Base-by-base conservation (phyloP, 345 rosid species). In the Brassica rapa region DNA sequence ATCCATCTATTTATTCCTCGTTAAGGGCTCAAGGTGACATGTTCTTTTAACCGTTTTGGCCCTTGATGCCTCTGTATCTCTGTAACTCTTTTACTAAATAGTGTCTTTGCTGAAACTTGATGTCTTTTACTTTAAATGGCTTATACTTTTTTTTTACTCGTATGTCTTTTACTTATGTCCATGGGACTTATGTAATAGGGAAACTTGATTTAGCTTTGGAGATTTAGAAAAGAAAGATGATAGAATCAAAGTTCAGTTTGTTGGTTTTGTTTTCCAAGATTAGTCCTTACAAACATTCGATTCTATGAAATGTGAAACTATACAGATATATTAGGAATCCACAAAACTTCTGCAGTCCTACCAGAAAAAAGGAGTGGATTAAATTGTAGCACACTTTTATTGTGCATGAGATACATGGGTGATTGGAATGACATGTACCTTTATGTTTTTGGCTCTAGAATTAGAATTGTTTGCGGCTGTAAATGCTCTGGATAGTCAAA, bases 41-140 rank as follows among this genome's bases (percentile, higher is more conserved):
- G 55, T 60, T 78, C 64, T 59, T 72, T 78, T 72, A 14, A 74
- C 25, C 11, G 25, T 49, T 62, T 57, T 73, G 75, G 70, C 60
- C 78, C 66, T 37, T 79, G 39, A 35, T 62, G 66, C 41, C 16
- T 24, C 9, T 75, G 51, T 77, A 71, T 25, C 23, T n/a, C 12
- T 75, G 61, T 70, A 70, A 70, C 51, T 71, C 25, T 21, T 32
- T 49, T 56, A 39, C 75, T 32, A 71, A 53, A 63, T 2, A 64
- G 66, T 70, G 21, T 62, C 55, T 62, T 46, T 70, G 70, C 69
- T 33, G 37, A 68, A 68, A 67, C 77, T 63, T 8, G 4, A 55
- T 29, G 29, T 16, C 10, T 7, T 15, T 69, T 8, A 6, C 24
- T n/a, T 15, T 10, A 39, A 39, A 39, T 9, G 46, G 46, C 46